Base-by-base conservation (phyloP, 2,329 filamentous ascomycete genomes). In the Sphaerulina vaccinii region DNA sequence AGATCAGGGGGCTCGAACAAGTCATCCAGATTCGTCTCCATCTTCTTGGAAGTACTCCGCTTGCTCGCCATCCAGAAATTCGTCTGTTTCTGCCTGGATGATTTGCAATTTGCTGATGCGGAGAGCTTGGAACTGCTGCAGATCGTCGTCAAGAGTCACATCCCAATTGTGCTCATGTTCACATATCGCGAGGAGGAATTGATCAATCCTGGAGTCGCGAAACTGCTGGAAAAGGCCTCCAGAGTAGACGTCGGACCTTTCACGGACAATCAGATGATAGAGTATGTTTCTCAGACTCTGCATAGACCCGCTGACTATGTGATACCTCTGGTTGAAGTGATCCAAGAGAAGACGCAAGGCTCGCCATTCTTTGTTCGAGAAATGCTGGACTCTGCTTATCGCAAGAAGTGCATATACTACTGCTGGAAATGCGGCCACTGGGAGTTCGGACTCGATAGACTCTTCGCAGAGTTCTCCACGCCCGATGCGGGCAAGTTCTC, bases 321-420 rank as follows among this genome's bases (percentile, higher is more conserved):
- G 1, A 74, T 88, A 1, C 85, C 90, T 0, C 75, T 97, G 15
- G 87, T 88, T 2, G 82, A 90, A 5, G 88, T 96, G 8, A 83
- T 96, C 5, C 88, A 95, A 67, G 90, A 92, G 63, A 95, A 93
- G 72, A 92, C 88, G 7, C 82, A 82, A 21, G 87, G 93, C 89
- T 96, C 95, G 56, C 86, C 90, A 0, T 96, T 96, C 64, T 93
- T 93, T 64, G 87, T 96, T 68, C 81, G 90, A 51, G 89, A 96
- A 71, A 95, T 96, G 81, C 79, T 96, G 3, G 89, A 88, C 63
- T 86, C 87, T 4, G 95, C 90, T 67, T 85, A 95, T 68, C 83
- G 88, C 29, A 93, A 89, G 66, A 86, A 86, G 60, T 95, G 88
- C 68, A 87, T 96, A 43, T 95, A 85, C 81, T 96, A 95, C 69